A percentile compares a stretch with the other conserved stretches of the same genome.
These are phyloP conservation scores for Panaeolus cyanescens DNA, from an alignment of 768 basidiomycete species.

Conservation along the genomic window DNA sequence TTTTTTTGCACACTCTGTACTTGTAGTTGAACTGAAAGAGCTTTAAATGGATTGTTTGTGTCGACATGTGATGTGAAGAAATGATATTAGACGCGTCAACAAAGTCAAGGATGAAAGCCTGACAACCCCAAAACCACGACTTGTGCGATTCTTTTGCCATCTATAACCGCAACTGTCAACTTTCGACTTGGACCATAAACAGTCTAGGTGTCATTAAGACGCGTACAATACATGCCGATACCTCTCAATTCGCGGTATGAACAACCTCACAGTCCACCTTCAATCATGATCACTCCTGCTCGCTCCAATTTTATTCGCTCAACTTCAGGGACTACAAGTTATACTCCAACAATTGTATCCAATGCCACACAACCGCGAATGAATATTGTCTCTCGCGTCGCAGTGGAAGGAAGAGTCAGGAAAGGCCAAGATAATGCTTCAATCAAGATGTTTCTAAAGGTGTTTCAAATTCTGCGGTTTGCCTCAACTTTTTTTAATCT, in stretches of 20 bases:
- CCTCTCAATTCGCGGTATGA: slow-evolving; percentile 23
- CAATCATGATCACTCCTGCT: slow-evolving; percentile 22
- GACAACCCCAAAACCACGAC: slow-evolving; percentile 8
- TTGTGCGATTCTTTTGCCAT: slow-evolving; percentile 4
- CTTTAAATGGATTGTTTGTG: slow-evolving; percentile 8
- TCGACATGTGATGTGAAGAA: slow-evolving; percentile 18
- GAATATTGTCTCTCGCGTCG: slow-evolving; percentile 73
- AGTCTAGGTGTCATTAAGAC: not conserved
- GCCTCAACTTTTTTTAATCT: not conserved
- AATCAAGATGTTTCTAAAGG: slow-evolving; percentile 80
- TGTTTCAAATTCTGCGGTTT: slow-evolving; percentile 23
- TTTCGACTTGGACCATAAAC: not conserved
- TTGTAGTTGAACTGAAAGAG: slow-evolving; percentile 5
- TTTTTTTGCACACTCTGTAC: slow-evolving; percentile 2
- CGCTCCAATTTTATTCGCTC: slow-evolving; percentile 20
- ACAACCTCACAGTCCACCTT: slow-evolving; percentile 24
- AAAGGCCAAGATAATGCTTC: slow-evolving; percentile 64
- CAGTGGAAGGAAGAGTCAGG: slow-evolving; percentile 74
- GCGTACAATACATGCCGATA: slow-evolving; percentile 20
- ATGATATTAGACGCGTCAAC: slow-evolving; percentile 16
- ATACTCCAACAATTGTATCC: slow-evolving; percentile 49
- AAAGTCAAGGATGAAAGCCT: slow-evolving; percentile 1
- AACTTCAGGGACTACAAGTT: slow-evolving; percentile 32
- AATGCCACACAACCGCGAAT: slow-evolving; percentile 47
- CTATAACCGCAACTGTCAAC: slow-evolving; percentile 1